These are phyloP conservation scores for Colletotrichum sp. DNA, from an alignment of 2,329 filamentous ascomycete species.

Conservation along the genomic window DNA sequence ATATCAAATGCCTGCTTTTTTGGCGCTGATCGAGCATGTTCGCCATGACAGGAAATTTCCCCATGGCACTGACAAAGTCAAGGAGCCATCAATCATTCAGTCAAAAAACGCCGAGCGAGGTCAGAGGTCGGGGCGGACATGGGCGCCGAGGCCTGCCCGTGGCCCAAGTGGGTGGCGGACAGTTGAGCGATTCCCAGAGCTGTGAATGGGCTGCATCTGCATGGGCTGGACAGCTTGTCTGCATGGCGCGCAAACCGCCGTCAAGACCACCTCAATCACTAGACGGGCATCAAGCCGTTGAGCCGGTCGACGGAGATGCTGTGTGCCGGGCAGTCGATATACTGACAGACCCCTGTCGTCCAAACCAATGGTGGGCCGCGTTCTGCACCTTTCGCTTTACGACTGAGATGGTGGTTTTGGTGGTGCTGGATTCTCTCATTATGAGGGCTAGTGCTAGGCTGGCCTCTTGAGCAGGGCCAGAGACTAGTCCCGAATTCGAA, in stretches of 20 bases:
- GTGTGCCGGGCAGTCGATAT: not conserved
- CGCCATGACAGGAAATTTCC: not conserved
- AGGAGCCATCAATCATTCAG: conserved; percentile 9
- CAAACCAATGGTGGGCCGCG: not conserved
- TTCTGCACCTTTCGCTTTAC: not conserved
- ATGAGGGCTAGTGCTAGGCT: not conserved
- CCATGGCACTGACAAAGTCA: conserved; percentile 9
- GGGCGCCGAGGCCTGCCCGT: not conserved
- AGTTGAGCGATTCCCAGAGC: not conserved
- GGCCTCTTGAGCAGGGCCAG: not conserved
- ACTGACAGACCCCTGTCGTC: not conserved
- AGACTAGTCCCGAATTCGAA: not conserved
- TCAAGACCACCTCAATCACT: not conserved
- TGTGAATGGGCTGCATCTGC: not conserved
- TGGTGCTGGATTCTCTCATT: not conserved
- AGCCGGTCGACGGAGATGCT: not conserved
- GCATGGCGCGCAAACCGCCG: not conserved
- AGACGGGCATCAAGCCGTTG: not conserved
- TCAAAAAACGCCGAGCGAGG: not conserved
- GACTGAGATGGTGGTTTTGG: not conserved
- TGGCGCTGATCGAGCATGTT: not conserved
- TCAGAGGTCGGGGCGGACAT: not conserved
- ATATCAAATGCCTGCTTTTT: not conserved
- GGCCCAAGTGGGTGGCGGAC: not conserved
- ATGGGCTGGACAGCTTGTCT: not conserved